These are phyloP conservation scores for Aspergillus steynii DNA, from an alignment of 495 filamentous ascomycete species.

Conservation along the genomic window DNA sequence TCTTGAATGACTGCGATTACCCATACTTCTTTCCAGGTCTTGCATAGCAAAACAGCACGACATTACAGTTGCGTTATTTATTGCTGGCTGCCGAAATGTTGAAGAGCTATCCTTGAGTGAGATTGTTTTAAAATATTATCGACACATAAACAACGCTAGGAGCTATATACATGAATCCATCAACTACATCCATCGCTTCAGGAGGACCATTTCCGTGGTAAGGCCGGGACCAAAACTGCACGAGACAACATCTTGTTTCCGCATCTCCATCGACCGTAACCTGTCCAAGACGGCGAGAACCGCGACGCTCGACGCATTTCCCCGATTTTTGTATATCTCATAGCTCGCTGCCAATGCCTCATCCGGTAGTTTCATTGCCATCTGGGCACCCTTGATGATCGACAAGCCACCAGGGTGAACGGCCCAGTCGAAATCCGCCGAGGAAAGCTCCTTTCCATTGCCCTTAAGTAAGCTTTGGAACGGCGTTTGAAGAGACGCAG, in stretches of 20 bases:
- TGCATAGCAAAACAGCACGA: no score
- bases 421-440: conserved; percentile 66
- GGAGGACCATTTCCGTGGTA: conserved; percentile 61
- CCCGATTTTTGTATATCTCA: background rate
- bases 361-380: conserved; percentile 24
- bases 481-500: background rate
- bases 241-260: conserved; percentile 56
- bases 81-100: no score
- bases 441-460: background rate
- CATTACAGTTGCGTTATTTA: no score
- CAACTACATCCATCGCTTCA: conserved; percentile 21
- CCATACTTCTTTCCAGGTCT: no score
- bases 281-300: background rate
- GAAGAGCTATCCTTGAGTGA: no score
- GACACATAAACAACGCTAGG: no score
- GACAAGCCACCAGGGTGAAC: conserved; percentile 66
- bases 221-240: conserved; percentile 68
- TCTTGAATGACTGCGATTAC: no score
- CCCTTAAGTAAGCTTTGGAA: background rate
- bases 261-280: conserved; percentile 52
- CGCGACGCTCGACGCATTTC: background rate
- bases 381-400: conserved; percentile 61
- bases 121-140: no score
- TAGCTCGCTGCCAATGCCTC: background rate
- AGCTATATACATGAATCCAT: no score